Base-by-base conservation (phyloP, 2,329 filamentous ascomycete genomes). In the Ascochyta koolunga region DNA sequence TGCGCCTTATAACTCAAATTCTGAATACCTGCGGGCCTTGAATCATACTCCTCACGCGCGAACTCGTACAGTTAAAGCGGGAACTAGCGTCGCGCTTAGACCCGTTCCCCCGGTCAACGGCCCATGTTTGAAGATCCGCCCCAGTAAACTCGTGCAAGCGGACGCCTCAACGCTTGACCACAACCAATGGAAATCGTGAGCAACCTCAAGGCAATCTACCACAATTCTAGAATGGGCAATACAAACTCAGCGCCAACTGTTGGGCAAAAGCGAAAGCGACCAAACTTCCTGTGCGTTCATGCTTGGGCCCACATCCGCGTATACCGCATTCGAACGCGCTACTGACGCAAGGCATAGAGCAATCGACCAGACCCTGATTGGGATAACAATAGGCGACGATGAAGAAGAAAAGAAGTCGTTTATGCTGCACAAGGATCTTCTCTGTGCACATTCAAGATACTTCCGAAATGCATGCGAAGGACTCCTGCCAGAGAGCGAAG, bases 391-490 rank as follows among this genome's bases (percentile, higher is more conserved):
- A 31, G 58, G 55, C 11, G 51, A 55, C 16, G 49, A 57, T 31
- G 48, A 52, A 7, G 50, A 57, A 2, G 41, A 53, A 6, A 52
- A 41, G 25, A 56, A 56, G 37, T 46, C 44, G 19, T 62, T 58
- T 35, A 45, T 54, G 37, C 49, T 62, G 13, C 58, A 61, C 41
- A 52, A 63, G 22, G 56, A 55, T 19, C 51, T 63, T 3, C 52
- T 61, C 4, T 56, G 55, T 25, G 51, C 50, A 48, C 53, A 59
- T 15, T 63, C 60, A 8, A 37, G 49, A 4, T 63, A 61, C 53
- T 64, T 64, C 42, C 54, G 48, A 7, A 53, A 41, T n/a, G 54
- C 55, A 3, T 61, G 59, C 25, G 53, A 51, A 27, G 58, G 60
- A 5, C 24, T 45, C 0, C 52, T 64, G 11, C 45, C 40, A 10